Evolutionary conservation across 176 grass and related monocot species (phyloP).

Genomic region (Carex pumila): DNA sequence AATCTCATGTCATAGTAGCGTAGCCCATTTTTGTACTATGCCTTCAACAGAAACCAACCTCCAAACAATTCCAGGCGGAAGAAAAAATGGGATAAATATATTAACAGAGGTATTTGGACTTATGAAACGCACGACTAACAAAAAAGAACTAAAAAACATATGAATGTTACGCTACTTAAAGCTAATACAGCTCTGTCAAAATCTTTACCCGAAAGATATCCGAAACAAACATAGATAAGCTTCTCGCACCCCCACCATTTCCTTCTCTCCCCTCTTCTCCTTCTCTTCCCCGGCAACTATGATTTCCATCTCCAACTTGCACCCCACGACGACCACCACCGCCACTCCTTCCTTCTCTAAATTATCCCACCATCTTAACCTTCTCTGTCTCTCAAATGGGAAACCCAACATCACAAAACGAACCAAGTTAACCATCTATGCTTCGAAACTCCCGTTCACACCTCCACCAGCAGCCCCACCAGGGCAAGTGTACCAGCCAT

Average conservation of each 20-base stretch:
- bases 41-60: background rate
- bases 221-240: slow-evolving; percentile 6
- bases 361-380: background rate
- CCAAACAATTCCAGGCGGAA: background rate
- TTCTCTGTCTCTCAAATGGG: background rate
- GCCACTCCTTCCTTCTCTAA: background rate
- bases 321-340: slow-evolving; percentile 18
- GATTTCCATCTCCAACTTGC: slow-evolving; percentile 51
- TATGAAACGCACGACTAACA: no score
- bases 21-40: background rate
- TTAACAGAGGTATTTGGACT: no score
- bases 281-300: slow-evolving; percentile 20
- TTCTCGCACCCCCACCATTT: background rate
- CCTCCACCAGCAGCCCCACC: slow-evolving; percentile 31
- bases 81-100: no score
- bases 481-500: slow-evolving; percentile 65
- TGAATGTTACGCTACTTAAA: fast-evolving
- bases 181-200: no score
- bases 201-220: background rate
- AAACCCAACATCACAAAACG: slow-evolving; percentile 8
- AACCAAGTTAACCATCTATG: slow-evolving; percentile 18
- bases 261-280: background rate
- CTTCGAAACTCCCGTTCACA: slow-evolving; percentile 42
- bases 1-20: background rate
- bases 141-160: no score